Evolutionary conservation across 805 yeast species (phyloP).

Genomic region (Zygoascus flipseniorum): DNA sequence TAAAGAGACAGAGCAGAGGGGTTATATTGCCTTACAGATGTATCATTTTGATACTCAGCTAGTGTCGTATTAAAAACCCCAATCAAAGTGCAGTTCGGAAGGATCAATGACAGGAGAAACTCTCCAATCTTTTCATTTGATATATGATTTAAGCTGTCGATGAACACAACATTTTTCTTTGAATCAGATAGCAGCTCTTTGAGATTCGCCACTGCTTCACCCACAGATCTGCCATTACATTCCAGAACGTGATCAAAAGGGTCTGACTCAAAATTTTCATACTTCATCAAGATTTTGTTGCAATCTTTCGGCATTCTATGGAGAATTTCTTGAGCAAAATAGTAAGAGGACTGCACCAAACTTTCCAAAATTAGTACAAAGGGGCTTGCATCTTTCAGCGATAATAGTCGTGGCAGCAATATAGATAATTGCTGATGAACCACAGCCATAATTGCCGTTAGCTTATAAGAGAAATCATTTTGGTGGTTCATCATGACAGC

Average conservation of each 20-base stretch:
- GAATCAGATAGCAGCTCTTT: constrained; percentile 7
- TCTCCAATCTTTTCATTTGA: constrained; percentile 37
- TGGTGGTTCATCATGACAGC: too few relatives aligned
- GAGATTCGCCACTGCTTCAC: constrained; percentile 20
- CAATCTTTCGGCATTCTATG: constrained; percentile 30
- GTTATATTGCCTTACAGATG: constrained; percentile 30
- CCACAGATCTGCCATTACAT: constrained; percentile 6
- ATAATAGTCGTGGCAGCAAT: constrained; percentile 55
- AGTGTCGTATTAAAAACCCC: neutral
- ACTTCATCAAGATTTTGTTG: constrained; percentile 50
- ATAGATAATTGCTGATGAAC: constrained; percentile 28
- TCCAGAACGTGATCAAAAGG: constrained; percentile 22
- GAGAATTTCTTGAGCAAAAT: constrained; percentile 51
- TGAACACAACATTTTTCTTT: constrained; percentile 39
- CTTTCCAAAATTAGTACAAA: constrained; percentile 64
- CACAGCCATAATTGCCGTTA: neutral
- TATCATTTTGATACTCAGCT: constrained; percentile 2
- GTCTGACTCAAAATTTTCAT: constrained; percentile 45
- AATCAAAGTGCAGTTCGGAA: constrained; percentile 35
- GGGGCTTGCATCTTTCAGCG: constrained; percentile 67
- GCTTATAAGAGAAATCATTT: too few relatives aligned
- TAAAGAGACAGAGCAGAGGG: constrained; percentile 49
- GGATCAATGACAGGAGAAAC: constrained; percentile 42
- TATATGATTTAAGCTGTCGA: constrained; percentile 65
- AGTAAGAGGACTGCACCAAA: constrained; percentile 54